Evolutionary conservation across 2,329 filamentous ascomycete genomes (phyloP).

Genomic region (Diaporthe vaccinii): DNA sequence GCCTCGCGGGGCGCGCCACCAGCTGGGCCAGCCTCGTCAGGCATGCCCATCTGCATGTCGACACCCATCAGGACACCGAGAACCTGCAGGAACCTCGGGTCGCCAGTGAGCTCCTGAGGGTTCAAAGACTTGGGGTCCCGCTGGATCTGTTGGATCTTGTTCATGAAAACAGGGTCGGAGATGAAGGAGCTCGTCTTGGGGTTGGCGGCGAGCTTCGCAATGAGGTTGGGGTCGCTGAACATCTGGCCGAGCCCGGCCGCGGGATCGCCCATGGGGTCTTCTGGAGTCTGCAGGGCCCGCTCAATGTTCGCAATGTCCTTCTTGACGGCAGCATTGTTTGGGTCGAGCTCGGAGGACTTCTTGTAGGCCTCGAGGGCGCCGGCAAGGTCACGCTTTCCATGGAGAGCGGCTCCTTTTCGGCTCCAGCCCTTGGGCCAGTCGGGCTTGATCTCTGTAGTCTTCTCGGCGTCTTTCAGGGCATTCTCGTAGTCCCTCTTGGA

Average conservation of each 20-base stretch:
- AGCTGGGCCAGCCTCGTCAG: conserved; percentile 50
- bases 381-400: conserved; percentile 87
- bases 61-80: conserved; percentile 94
- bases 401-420: conserved; percentile 90
- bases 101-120: conserved; percentile 84
- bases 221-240: conserved; percentile 92
- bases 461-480: conserved; percentile 90
- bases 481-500: conserved; percentile 90
- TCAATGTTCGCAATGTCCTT: conserved; percentile 87
- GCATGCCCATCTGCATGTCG: conserved; percentile 80
- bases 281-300: conserved; percentile 79
- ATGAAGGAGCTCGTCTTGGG: conserved; percentile 91
- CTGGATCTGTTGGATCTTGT: conserved; percentile 85
- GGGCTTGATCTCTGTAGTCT: conserved; percentile 94
- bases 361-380: conserved; percentile 92
- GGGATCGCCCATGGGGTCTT: conserved; percentile 67
- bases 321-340: conserved; percentile 92
- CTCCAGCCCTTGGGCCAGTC: conserved; percentile 99
- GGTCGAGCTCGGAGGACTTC: conserved; percentile 92
- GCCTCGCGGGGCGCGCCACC: conserved; percentile 64
- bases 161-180: conserved; percentile 88
- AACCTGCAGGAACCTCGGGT: conserved; percentile 93
- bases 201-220: conserved; percentile 92
- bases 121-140: conserved; percentile 78
- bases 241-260: conserved; percentile 86